A percentile compares a stretch with the other conserved stretches of the same genome.
phyloP scores from a whole-genome alignment of 1,139 yeast species.

The Candida sojae region DNA sequence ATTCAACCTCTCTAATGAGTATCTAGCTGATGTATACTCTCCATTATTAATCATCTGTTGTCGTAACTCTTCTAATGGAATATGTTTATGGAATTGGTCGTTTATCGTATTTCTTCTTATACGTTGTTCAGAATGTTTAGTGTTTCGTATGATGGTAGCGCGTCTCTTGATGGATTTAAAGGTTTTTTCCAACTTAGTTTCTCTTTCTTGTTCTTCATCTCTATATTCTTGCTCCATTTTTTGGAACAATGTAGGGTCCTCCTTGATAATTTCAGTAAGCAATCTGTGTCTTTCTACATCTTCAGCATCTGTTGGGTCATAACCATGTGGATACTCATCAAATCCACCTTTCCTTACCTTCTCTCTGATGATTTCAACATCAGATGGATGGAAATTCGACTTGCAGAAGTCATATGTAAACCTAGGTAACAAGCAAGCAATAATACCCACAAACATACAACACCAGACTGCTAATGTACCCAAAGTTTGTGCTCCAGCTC shows the following conservation, averaged over 20 bases:
- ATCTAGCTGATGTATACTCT: constrained; percentile 33
- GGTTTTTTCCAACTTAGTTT: constrained; percentile 32
- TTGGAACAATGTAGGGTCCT: constrained; percentile 37
- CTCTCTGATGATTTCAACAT: constrained; percentile 58
- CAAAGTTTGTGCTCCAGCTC: constrained; percentile 55
- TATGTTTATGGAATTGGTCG: constrained; percentile 29
- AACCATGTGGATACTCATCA: constrained; percentile 52
- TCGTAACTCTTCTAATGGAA: constrained; percentile 39
- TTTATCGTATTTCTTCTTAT: constrained; percentile 35
- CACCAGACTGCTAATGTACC: constrained; percentile 59
- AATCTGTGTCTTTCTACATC: constrained; percentile 47
- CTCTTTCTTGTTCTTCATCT: constrained; percentile 15
- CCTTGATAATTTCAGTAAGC: constrained; percentile 33
- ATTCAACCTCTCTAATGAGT: constrained; percentile 40
- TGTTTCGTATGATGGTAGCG: constrained; percentile 25
- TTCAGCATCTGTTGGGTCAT: constrained; percentile 59
- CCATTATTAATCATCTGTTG: constrained; percentile 44
- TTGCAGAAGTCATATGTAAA: constrained; percentile 50
- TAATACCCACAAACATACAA: constrained; percentile 47
- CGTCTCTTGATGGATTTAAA: constrained; percentile 38
- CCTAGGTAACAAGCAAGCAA: constrained; percentile 54
- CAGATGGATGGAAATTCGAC: constrained; percentile 50
- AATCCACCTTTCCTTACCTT: constrained; percentile 46
- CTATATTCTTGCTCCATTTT: constrained; percentile 28
- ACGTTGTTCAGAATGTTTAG: constrained; percentile 23